phyloP scores from a whole-genome alignment of 805 yeast species.

The Wickerhamomyces silvicola region DNA sequence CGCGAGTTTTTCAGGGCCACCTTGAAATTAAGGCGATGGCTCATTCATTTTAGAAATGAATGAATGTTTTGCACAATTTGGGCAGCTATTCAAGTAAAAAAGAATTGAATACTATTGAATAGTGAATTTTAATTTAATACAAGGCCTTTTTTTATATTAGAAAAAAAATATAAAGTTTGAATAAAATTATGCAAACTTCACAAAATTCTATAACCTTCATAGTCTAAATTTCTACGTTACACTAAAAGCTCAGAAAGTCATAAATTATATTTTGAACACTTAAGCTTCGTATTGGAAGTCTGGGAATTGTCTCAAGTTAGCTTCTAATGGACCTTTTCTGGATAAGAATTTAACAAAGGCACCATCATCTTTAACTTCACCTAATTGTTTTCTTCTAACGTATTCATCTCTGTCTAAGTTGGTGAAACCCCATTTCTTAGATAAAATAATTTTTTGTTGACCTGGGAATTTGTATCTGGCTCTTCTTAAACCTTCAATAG shows the following conservation, averaged over 20 bases:
- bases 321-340: slow-evolving; percentile 91
- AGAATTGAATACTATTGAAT: too few species aligned
- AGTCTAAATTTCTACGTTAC: neutral
- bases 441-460: slow-evolving; percentile 98
- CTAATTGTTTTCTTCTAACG: slow-evolving; percentile 82
- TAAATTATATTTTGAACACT: slow-evolving; percentile 10
- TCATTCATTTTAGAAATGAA: too few species aligned
- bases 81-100: too few species aligned
- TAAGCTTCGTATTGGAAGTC: slow-evolving; percentile 48
- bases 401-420: slow-evolving; percentile 96
- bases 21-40: too few species aligned
- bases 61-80: too few species aligned
- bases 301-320: slow-evolving; percentile 92
- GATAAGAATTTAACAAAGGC: slow-evolving; percentile 98
- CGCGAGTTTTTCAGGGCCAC: neutral
- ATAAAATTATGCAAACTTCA: too few species aligned
- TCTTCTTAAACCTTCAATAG: slow-evolving; percentile 99
- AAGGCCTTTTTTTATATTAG: too few species aligned
- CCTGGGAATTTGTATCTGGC: slow-evolving; percentile 99
- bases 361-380: slow-evolving; percentile 99
- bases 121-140: too few species aligned
- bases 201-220: too few species aligned
- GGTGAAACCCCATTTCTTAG: slow-evolving; percentile 99
- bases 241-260: too few species aligned
- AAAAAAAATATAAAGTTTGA: too few species aligned